Conservation (phyloP, 129 eudicot species). For the Flaveria sonorensis region DNA sequence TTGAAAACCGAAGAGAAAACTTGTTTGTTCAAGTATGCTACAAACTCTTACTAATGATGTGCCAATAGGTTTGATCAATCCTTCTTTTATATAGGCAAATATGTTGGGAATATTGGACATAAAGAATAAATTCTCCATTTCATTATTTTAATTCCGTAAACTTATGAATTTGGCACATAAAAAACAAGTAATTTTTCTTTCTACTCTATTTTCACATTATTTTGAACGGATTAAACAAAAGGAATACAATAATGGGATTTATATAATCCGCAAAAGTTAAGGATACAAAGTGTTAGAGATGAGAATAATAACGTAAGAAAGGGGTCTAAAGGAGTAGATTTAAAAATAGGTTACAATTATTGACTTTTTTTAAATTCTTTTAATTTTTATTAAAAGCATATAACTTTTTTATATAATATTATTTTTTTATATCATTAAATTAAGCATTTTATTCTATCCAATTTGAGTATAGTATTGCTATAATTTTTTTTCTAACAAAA, state of each 20-base stretch:
- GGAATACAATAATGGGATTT: conserved; percentile 2
- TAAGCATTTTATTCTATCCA: too few species aligned
- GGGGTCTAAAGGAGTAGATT: too few species aligned
- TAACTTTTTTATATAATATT: too few species aligned
- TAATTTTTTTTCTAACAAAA: too few species aligned
- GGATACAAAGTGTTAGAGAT: too few species aligned
- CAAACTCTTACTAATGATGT: conserved; percentile 18
- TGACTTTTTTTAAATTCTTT: too few species aligned
- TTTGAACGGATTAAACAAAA: conserved; percentile 16
- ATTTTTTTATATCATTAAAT: too few species aligned
- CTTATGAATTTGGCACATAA: conserved; percentile 26
- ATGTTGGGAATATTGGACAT: background rate
- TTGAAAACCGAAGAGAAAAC: conserved; percentile 4
- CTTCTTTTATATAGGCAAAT: conserved; percentile 20
- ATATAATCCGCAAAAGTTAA: too few species aligned
- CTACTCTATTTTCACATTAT: background rate
- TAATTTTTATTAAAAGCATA: too few species aligned
- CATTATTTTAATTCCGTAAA: conserved; percentile 5
- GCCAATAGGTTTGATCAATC: background rate
- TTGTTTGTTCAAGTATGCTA: conserved; percentile 7
- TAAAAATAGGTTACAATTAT: too few species aligned
- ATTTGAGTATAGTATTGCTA: too few species aligned
- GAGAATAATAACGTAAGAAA: too few species aligned
- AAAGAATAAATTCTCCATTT: conserved; percentile 30
- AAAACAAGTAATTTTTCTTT: conserved; percentile 21